phyloP scores from a whole-genome alignment of 257 asterid species.

The Primulina huaijiensis region DNA sequence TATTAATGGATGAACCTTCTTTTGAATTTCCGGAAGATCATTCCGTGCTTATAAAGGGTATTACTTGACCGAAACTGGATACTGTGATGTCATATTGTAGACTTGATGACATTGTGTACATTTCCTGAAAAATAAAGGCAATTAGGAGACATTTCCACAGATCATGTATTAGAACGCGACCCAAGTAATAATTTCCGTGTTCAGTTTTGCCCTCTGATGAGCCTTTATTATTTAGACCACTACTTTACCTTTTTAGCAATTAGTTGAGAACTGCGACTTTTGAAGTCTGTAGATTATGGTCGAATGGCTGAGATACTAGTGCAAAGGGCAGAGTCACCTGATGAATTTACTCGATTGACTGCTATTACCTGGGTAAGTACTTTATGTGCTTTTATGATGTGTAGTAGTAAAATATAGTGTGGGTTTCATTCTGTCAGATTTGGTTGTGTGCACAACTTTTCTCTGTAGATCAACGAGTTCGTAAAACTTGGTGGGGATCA shows the following conservation, averaged over 20 bases:
- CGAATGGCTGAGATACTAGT: slow-evolving; percentile 99
- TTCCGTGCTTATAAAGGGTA: not conserved
- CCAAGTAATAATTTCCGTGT: slow-evolving; percentile 17
- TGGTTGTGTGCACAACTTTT: slow-evolving; percentile 23
- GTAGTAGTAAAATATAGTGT: slow-evolving; percentile 2
- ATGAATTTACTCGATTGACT: slow-evolving; percentile 94
- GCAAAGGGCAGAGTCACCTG: slow-evolving; percentile 88
- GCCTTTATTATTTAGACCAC: not conserved
- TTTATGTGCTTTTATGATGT: slow-evolving; percentile 18
- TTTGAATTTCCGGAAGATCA: not conserved
- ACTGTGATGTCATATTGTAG: not conserved
- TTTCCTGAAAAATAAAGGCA: no score
- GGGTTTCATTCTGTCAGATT: slow-evolving; percentile 23
- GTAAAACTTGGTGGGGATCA: slow-evolving; percentile 99
- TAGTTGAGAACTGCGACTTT: slow-evolving; percentile 29
- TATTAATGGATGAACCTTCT: not conserved
- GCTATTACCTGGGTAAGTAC: slow-evolving; percentile 92
- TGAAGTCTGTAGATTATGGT: slow-evolving; percentile 99
- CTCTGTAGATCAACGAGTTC: slow-evolving; percentile 82
- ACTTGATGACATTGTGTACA: no score
- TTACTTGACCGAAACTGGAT: not conserved
- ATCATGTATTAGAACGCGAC: not conserved
- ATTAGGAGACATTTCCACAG: not conserved
- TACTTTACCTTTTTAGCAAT: slow-evolving; percentile 7
- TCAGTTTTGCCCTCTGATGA: not conserved